phyloP scores from a whole-genome alignment of 2,329 filamentous ascomycete genomes.

The Diplodia scrobiculata region DNA sequence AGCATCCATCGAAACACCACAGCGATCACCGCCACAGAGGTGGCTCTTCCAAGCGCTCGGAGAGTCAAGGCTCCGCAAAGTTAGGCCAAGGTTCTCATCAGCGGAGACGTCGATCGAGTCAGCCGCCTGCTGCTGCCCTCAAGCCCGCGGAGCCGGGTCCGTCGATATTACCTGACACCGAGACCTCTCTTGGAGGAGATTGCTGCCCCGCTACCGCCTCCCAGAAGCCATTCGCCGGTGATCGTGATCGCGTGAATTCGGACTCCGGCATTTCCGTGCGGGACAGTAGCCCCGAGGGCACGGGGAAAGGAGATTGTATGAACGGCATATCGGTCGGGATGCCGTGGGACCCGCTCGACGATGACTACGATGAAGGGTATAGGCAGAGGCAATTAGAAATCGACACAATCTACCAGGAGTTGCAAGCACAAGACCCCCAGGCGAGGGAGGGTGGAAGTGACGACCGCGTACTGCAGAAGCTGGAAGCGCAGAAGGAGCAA shows the following conservation, averaged over 20 bases:
- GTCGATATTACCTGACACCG: not conserved
- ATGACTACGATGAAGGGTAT: conserved; percentile 32
- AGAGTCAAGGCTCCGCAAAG: conserved; percentile 25
- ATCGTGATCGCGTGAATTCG: conserved; percentile 29
- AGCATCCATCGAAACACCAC: conserved; percentile 31
- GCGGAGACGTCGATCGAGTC: conserved; percentile 17
- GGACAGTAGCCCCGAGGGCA: conserved; percentile 40
- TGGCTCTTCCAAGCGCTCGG: conserved; percentile 24
- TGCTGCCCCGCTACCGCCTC: conserved; percentile 11
- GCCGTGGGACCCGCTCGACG: conserved; percentile 9
- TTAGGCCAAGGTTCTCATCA: conserved; percentile 21
- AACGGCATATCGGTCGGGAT: conserved; percentile 3
- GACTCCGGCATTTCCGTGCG: conserved; percentile 40
- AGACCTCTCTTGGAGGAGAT: conserved; percentile 12
- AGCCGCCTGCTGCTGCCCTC: conserved; percentile 14
- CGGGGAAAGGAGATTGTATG: conserved; percentile 29
- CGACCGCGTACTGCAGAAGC: conserved; percentile 12
- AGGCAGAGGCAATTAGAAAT: conserved; percentile 26
- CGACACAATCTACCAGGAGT: conserved; percentile 19
- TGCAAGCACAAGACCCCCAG: not conserved
- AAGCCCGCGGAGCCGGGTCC: conserved; percentile 33
- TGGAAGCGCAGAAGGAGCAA: conserved; percentile 23
- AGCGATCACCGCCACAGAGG: conserved; percentile 31
- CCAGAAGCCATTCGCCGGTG: conserved; percentile 22
- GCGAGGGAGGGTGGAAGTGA: not conserved